Evolutionary conservation across 139 green algal genomes (phyloP), one percentile per base, ranked within the genome.

Genomic region (Chlorella sp.): DNA sequence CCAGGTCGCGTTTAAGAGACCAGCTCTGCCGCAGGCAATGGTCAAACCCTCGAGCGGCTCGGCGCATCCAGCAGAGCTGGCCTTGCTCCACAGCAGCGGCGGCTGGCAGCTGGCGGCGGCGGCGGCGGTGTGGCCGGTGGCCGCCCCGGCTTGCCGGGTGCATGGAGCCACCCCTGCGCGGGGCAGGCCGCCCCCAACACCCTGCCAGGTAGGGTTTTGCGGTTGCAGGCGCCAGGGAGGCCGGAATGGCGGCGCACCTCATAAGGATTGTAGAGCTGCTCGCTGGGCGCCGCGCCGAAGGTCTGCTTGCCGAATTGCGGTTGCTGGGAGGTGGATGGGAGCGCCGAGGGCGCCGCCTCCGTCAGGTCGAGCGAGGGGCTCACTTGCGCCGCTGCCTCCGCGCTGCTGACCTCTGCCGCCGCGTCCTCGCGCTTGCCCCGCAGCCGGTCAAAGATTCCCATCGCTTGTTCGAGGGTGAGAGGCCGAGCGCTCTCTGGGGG

Each of bases 221-320:
- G 65, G 20, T 1, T 28, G 65, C 40, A 69, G 68, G 36, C 40
- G 0, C 36, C 65, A 70, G 30, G 88, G 16, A 1, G 86, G 13
- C 51, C 9, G 16, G 51, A 60, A 84, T 5, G 75, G 67, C 24
- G 43, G 73, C 54, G 85, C 51, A 64, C 92, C 92, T 95, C 89
- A 62, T 95, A 95, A 19, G 92, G 92, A 73, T 95, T 95, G 70
- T 95, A 95, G 14, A 95, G 69, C 17, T 81, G 73, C 54, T 89
- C 78, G 38, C 76, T 60, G 28, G 70, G 26, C 34, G 65, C 30
- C 32, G 74, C 60, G 30, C 64, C 72, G 38, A 87, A 73, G 46
- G 74, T 68, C 72, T 60, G 51, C 51, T 85, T 76, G 30, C 34
- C 41, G 41, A 62, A 70, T 34, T 82, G 6, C n/a, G 62, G 58